Conservation (phyloP, 306 rosid genomes). For the Rosa multiflora region DNA sequence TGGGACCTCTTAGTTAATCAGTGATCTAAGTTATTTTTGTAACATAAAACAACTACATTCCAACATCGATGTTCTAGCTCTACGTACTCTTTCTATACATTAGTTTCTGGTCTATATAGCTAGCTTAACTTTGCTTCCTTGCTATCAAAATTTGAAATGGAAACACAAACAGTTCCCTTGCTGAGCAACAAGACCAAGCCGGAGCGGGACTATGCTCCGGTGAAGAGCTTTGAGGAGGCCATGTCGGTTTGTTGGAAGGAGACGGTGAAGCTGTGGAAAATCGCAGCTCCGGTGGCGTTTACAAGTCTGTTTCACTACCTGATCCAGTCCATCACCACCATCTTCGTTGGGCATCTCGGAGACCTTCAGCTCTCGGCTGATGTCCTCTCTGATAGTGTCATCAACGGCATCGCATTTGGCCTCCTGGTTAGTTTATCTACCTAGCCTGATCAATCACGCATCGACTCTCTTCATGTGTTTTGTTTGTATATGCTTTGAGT, state of each 20-base stretch:
- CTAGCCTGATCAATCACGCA: no score
- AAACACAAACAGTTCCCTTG: neutral
- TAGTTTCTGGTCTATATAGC: no score
- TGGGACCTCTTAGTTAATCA: no score
- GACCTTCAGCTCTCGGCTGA: slow-evolving; percentile 21
- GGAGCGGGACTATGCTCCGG: slow-evolving; percentile 22
- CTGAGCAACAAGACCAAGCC: neutral
- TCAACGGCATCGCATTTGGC: slow-evolving; percentile 9
- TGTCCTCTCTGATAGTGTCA: slow-evolving; percentile 13
- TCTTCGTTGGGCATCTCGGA: slow-evolving; percentile 23
- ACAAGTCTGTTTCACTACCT: slow-evolving; percentile 23
- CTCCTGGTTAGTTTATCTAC: neutral
- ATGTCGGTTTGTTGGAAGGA: slow-evolving; percentile 29
- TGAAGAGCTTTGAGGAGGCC: slow-evolving; percentile 22
- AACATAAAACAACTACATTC: no score
- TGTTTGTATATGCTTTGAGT: no score
- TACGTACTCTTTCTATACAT: no score
- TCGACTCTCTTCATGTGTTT: no score
- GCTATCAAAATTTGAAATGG: neutral
- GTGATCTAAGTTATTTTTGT: no score
- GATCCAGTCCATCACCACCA: slow-evolving; percentile 1
- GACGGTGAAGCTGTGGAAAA: slow-evolving; percentile 36
- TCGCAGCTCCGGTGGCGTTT: slow-evolving; percentile 27
- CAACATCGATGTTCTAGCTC: no score
- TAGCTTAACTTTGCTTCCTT: neutral